Evolutionary conservation across 495 filamentous ascomycete genomes (phyloP), one percentile per base, ranked within the genome.

Genomic region (Xylaria scruposa): DNA sequence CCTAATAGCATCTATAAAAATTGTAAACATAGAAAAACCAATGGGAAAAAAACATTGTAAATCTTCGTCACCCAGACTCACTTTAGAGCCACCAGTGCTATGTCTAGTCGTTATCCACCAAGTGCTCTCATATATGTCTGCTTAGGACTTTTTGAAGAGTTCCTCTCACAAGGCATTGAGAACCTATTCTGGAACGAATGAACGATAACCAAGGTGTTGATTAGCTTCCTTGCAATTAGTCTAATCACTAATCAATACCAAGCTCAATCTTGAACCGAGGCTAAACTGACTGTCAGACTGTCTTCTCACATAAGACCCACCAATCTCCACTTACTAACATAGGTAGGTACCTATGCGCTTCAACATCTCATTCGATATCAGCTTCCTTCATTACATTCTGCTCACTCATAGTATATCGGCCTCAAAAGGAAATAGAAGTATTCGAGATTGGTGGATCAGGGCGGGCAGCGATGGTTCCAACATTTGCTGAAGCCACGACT

Each of bases 401-500:
- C 19, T 19, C 7, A n/a, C 38, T 29, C 26, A 4, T 47, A 3
- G 15, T 31, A 24, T 10, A 33, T 49, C 42, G 31, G 47, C 6
- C 26, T 5, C 47, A 2, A 9, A 26, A 63, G 26, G 6, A 40
- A 19, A 26, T 15, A 2, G 9, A 29, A 56, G 24, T 26, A 8
- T 47, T n/a, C 15, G 21, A 8, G 13, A 24, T 42, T 42, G 17
- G 10, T n/a, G 10, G 1, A 24, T 54, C 38, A 0, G 19, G 31
- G 33, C 9, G 26, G 33, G 31, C 36, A 1, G 29, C 17, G 29
- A 79, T 79, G 77, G 71, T 61, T 24, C 74, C 77, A 3, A 72
- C 84, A 19, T 91, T 93, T 72, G 85, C 83, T 61, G 83, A 91
- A 60, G 90, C 90, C 49, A 89, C 89, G 12, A 82, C 83, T 3